phyloP scores from a whole-genome alignment of 495 filamentous ascomycete species.

The Penicillium ucsense region DNA sequence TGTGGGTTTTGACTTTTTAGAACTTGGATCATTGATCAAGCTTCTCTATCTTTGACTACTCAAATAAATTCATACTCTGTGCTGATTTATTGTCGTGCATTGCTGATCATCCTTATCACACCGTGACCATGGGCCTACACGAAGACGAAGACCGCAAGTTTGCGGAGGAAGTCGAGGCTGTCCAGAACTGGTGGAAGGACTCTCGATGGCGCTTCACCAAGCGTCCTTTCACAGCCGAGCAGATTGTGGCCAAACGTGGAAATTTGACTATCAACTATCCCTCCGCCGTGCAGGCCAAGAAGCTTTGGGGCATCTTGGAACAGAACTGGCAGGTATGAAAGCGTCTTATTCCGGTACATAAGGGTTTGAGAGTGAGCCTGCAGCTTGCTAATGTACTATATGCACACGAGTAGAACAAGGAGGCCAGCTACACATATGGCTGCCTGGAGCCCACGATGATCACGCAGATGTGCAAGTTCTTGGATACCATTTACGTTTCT shows the following conservation, averaged over 20 bases:
- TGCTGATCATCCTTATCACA: conserved; percentile 4
- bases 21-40: background rate
- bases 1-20: background rate
- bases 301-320: conserved; percentile 88
- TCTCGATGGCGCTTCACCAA: conserved; percentile 88
- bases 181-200: conserved; percentile 92
- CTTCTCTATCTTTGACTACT: background rate
- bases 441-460: conserved; percentile 97
- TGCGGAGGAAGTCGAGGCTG: conserved; percentile 68
- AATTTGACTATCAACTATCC: conserved; percentile 87
- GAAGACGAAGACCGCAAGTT: conserved; percentile 73
- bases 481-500: conserved; percentile 97
- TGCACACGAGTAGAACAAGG: conserved; percentile 48
- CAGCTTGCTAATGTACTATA: background rate
- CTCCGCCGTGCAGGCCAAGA: conserved; percentile 80
- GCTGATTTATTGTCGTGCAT: background rate
- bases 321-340: conserved; percentile 62
- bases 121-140: conserved; percentile 36
- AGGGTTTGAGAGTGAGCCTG: background rate
- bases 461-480: conserved; percentile 98
- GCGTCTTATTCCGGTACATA: background rate
- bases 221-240: conserved; percentile 88
- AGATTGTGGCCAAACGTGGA: conserved; percentile 91
- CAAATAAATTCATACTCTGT: background rate
- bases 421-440: conserved; percentile 89